Evolutionary conservation across 116 monocot genomes (phyloP).

Genomic region (Dioscorea cayenensis): DNA sequence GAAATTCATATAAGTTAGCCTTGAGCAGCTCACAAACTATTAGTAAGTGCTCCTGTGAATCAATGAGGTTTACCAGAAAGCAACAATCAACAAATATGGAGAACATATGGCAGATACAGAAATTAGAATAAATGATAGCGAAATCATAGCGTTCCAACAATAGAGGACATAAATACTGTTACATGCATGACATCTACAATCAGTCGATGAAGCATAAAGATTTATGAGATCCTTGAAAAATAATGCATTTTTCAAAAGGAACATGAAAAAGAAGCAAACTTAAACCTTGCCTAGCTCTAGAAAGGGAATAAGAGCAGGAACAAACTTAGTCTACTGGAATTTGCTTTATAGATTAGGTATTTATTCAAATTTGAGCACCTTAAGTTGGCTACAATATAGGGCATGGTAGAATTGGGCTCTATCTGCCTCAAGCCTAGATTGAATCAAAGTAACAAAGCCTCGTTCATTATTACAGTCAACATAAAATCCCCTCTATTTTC

Average conservation of each 20-base stretch:
- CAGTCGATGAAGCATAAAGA: background rate
- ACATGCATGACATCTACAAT: background rate
- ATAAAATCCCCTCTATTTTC: too few species aligned
- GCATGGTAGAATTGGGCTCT: too few species aligned
- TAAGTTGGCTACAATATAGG: too few species aligned
- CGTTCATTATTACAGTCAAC: too few species aligned
- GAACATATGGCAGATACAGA: background rate
- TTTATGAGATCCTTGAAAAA: background rate
- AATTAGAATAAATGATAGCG: background rate
- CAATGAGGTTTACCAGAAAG: conserved; percentile 5
- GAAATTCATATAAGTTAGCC: conserved; percentile 73
- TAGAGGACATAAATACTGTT: background rate
- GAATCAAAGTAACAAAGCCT: too few species aligned
- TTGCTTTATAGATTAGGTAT: too few species aligned
- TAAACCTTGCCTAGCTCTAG: background rate
- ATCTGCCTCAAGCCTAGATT: too few species aligned
- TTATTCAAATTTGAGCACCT: too few species aligned
- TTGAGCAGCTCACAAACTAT: conserved; percentile 97
- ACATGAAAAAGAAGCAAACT: background rate
- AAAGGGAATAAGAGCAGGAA: background rate
- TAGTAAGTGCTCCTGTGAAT: conserved; percentile 72
- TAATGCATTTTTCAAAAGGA: background rate
- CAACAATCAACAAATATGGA: background rate
- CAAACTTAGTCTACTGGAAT: background rate
- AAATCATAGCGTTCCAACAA: background rate